Evolutionary conservation across 768 basidiomycete species (phyloP), one percentile per base, ranked within the genome.

Genomic region (Leccinum boreale): DNA sequence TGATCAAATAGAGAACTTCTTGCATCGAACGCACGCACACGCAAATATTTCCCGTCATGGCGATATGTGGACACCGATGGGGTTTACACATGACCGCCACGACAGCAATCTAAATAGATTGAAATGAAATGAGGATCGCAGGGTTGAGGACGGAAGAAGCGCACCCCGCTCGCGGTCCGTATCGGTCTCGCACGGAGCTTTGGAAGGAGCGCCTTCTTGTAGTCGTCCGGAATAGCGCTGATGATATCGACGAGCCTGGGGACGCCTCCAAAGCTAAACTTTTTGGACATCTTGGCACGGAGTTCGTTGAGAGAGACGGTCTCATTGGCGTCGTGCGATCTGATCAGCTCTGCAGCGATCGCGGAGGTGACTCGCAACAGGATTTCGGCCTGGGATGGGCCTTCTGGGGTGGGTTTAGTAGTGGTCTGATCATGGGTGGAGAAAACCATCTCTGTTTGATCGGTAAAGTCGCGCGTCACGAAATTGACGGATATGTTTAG

Each of bases 51-150:
- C 97, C 97, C 0, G 97, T 99, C 93, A 99, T 97, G 8, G 97
- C 97, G 56, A 99, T 98, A 76, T 99, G 97, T 4, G 97, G 97
- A 79, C 97, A 99, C 54, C 97, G 85, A 79, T 99, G 97, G 2
- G 97, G 97, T 69, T 98, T 99, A 78, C 94, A 96, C 97, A 99
- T 99, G n/a, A 99, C 96, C 9, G 97, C 97, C 14, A 99, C 97
- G 23, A 98, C 96, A 15, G 96, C 97, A 58, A 98, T 95, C 94
- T 96, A 59, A 21, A 29, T 55, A 19, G 17, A 19, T 11, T 4
- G 4, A 31, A 31, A 31, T 31, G 29, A 24, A 29, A 29, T 15
- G 8, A 0, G 42, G 10, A 23, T 55, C 23, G 19, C 17, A 53
- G 29, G 15, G n/a, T 19, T 9, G 21, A 53, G 15, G 15, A 17